Evolutionary conservation across 1,284 basidiomycete genomes (phyloP).

Genomic region (Cutaneotrichosporon mucoides): DNA sequence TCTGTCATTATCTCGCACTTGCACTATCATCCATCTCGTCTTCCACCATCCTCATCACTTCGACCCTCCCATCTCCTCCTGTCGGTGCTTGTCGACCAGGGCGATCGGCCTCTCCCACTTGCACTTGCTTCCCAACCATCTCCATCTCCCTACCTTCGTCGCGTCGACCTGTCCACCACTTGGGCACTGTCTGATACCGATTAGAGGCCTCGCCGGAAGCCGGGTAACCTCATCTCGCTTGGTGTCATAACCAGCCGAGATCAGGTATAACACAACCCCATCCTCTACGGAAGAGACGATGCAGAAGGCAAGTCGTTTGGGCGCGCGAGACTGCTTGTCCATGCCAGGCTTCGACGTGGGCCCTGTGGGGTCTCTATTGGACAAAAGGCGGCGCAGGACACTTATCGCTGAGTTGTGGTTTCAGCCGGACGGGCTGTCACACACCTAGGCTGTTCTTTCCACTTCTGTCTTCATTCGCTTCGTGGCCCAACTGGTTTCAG

Average conservation of each 20-base stretch:
- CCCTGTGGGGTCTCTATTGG: no score
- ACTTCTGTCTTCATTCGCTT: no score
- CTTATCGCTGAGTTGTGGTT: no score
- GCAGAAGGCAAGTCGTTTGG: background rate
- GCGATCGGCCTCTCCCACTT: background rate
- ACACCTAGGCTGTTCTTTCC: no score
- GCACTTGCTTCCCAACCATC: background rate
- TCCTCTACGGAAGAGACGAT: background rate
- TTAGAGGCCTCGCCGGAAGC: no score
- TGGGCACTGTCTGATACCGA: no score
- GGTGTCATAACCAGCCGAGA: background rate
- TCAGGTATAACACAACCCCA: background rate
- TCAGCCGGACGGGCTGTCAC: no score
- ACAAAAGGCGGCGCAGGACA: no score
- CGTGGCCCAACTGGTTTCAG: no score
- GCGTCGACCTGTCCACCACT: background rate
- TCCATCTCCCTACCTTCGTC: background rate
- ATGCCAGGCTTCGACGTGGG: background rate
- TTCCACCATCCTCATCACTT: background rate
- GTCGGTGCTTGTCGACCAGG: background rate
- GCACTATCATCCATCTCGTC: background rate
- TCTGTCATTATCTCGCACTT: background rate
- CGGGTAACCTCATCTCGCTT: background rate
- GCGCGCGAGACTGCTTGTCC: background rate
- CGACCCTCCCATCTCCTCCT: background rate